Base-by-base conservation (phyloP, 257 asterid genomes). In the Gynochthodes officinalis region DNA sequence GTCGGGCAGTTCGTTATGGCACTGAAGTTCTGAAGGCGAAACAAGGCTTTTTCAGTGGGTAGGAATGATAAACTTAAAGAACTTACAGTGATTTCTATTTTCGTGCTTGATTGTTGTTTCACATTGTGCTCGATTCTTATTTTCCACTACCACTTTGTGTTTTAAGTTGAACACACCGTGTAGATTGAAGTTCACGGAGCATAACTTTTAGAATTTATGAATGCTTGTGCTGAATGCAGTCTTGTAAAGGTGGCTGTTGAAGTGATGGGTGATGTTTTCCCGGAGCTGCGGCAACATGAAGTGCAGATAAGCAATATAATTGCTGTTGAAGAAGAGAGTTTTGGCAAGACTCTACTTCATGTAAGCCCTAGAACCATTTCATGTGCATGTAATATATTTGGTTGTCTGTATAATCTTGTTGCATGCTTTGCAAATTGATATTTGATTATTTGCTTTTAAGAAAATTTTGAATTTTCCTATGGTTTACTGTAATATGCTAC, bases 1-100 rank as follows among this genome's bases (percentile, higher is more conserved):
- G 99, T 19, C 88, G 98, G 75, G 99, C 98, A 76, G 99, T 92
- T 62, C 93, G 99, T 77, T 95, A 95, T 75, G 99, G 99, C 65
- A 90, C 96, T 59, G 97, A 95, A 85, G 98, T 95, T 64, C 82
- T 95, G 73, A 87, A 95, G 76, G 98, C 97, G 16, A 82, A 86
- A 58, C 91, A 77, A 77, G 98, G 98, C 50, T 92, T 95, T 79
- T 95, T 95, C 86, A 82, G 83, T 72, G 89, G 95, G 96, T 94
- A 88, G 70, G 82, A 73, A 53, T 33, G 55, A 69, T 60, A 57
- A 35, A 55, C 64, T 75, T 71, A 0, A 21, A 28, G 73, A 12
- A 27, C 19, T 27, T 60, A 25, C 53, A 12, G 39, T 48, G 16
- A 8, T 27, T 75, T 60, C 28, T 39, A 30, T 32, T 67, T 32